These are phyloP conservation scores for Talaromyces sp. DNA, from an alignment of 2,329 filamentous ascomycete genomes.

Conservation along the genomic window DNA sequence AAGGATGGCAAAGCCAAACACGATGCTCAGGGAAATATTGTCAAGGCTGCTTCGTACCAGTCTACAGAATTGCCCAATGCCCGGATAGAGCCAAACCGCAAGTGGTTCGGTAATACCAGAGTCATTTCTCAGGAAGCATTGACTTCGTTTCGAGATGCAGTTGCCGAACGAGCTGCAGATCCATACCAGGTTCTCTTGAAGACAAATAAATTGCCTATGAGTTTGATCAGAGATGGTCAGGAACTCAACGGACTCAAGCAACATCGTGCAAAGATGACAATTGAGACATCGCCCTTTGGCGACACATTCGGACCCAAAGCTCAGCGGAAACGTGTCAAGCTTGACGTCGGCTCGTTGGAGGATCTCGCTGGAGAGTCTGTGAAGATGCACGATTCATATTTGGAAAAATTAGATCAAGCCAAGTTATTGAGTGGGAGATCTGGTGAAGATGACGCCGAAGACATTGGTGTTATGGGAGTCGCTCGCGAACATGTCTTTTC, in stretches of 20 bases:
- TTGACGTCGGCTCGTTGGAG: constrained; percentile 74
- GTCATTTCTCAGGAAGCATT: constrained; percentile 87
- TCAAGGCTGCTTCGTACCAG: constrained; percentile 78
- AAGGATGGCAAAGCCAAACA: constrained; percentile 81
- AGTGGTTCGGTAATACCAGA: constrained; percentile 96
- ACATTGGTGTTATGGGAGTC: constrained; percentile 52
- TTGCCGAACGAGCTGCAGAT: constrained; percentile 83
- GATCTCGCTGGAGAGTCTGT: constrained; percentile 77
- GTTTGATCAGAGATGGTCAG: constrained; percentile 71
- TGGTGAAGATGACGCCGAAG: constrained; percentile 51
- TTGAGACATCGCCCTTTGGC: constrained; percentile 79
- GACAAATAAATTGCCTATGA: constrained; percentile 96
- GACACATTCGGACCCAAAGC: constrained; percentile 92
- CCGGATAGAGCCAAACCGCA: constrained; percentile 89
- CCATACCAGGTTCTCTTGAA: constrained; percentile 94
- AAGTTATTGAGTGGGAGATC: constrained; percentile 69
- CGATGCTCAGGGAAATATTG: constrained; percentile 79
- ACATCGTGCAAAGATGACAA: constrained; percentile 88
- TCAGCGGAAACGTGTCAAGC: constrained; percentile 86
- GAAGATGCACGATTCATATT: constrained; percentile 75
- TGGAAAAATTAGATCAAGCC: constrained; percentile 74
- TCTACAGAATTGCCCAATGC: constrained; percentile 76
- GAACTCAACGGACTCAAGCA: constrained; percentile 79
- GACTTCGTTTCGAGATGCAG: constrained; percentile 80
- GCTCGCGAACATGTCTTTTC: constrained; percentile 84